These are phyloP conservation scores for Persicaria tinctoria DNA, from an alignment of 148 eudicot genomes.

Conservation along the genomic window DNA sequence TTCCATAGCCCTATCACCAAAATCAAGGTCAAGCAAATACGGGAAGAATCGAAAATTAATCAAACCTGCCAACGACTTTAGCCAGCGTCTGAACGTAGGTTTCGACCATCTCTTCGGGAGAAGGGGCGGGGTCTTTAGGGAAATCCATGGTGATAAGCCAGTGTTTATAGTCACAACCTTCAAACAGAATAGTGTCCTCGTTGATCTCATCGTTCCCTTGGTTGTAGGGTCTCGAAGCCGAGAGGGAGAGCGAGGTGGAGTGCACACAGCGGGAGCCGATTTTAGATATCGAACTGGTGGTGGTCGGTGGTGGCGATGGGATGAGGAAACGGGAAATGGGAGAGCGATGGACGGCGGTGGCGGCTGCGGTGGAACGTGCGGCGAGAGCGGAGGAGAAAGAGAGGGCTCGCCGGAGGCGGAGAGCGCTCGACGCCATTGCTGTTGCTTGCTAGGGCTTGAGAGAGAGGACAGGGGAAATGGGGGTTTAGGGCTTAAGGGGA, in stretches of 20 bases:
- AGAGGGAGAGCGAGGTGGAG: conserved; percentile 19
- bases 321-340: conserved; percentile 16
- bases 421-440: conserved; percentile 35
- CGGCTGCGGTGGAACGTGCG: conserved; percentile 7
- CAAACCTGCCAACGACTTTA: conserved; percentile 73
- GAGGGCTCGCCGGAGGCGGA: conserved; percentile 56
- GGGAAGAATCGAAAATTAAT: background rate
- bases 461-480: background rate
- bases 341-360: background rate
- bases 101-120: conserved; percentile 65
- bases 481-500: conserved; percentile 1
- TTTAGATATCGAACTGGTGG: conserved; percentile 8
- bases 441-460: background rate
- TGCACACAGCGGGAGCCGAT: conserved; percentile 22
- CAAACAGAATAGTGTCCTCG: conserved; percentile 66
- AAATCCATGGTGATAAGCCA: conserved; percentile 92
- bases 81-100: conserved; percentile 75
- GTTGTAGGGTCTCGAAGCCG: conserved; percentile 20
- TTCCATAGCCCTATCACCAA: background rate
- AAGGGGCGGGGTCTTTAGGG: conserved; percentile 42
- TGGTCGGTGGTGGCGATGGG: conserved; percentile 1
- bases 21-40: background rate
- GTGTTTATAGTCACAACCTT: conserved; percentile 92
- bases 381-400: conserved; percentile 33
- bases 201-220: conserved; percentile 42